A percentile compares a stretch with the other conserved stretches of the same genome.
phyloP scores from a whole-genome alignment of 2,329 filamentous ascomycete genomes.

The Aspergillus sp. region DNA sequence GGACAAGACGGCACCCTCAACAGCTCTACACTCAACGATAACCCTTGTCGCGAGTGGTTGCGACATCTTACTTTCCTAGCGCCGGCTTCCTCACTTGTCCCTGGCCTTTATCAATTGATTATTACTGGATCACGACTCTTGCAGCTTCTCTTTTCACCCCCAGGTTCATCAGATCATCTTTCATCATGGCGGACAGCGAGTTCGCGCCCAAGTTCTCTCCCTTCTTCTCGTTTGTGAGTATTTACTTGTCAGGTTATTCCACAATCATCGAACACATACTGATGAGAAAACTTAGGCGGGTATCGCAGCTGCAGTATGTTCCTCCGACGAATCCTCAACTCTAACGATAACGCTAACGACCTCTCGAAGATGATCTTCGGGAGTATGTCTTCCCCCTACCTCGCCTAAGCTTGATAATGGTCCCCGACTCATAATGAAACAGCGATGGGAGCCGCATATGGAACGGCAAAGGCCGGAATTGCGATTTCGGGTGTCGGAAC shows the following conservation, averaged over 20 bases:
- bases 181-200: slow-evolving; percentile 49
- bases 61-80: neutral
- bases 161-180: neutral
- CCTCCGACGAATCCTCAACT: neutral
- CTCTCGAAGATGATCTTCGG: slow-evolving; percentile 51
- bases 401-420: neutral
- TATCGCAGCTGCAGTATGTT: slow-evolving; percentile 50
- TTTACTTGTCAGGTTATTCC: neutral
- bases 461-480: slow-evolving; percentile 67
- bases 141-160: neutral
- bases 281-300: slow-evolving; percentile 41
- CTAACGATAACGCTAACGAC: slow-evolving; percentile 22
- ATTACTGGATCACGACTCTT: neutral
- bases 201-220: slow-evolving; percentile 64
- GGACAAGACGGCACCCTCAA: too few species aligned
- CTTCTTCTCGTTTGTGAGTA: slow-evolving; percentile 66
- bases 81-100: neutral
- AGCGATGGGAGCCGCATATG: slow-evolving; percentile 67
- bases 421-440: slow-evolving; percentile 7
- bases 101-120: neutral
- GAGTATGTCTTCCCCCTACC: slow-evolving; percentile 39
- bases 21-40: neutral
- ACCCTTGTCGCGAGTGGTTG: neutral
- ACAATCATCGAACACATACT: slow-evolving; percentile 16
- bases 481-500: slow-evolving; percentile 67